Percentiles rank a stretch among this genome's conserved stretches.
phyloP scores from a whole-genome alignment of 1,139 yeast genomes.

The Yamadazyma triangularis region DNA sequence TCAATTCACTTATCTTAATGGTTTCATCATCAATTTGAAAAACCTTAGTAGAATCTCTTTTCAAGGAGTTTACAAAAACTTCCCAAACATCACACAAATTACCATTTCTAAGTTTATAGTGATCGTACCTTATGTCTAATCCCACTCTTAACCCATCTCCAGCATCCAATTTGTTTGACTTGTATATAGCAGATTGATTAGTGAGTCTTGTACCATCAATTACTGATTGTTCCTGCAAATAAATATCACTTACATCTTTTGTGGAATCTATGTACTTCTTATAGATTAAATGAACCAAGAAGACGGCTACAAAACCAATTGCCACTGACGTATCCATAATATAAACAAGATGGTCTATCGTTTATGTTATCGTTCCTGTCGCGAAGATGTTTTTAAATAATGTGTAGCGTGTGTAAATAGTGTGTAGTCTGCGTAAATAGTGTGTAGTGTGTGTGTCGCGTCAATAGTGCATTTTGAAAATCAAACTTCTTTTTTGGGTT shows the following conservation, averaged over 20 bases:
- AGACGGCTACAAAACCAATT: slow-evolving; percentile 16
- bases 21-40: slow-evolving; percentile 15
- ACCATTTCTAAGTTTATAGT: slow-evolving; percentile 64
- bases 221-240: slow-evolving; percentile 56
- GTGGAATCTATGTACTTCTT: slow-evolving; percentile 21
- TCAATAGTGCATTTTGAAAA: too few relatives aligned
- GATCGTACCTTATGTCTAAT: slow-evolving; percentile 53
- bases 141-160: slow-evolving; percentile 64
- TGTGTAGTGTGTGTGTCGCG: too few relatives aligned
- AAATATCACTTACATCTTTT: slow-evolving; percentile 53
- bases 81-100: slow-evolving; percentile 66
- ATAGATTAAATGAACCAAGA: slow-evolving; percentile 18
- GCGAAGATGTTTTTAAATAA: too few relatives aligned
- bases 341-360: background rate
- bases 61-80: slow-evolving; percentile 20
- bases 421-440: too few relatives aligned
- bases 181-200: slow-evolving; percentile 60
- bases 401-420: too few relatives aligned
- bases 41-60: slow-evolving; percentile 10
- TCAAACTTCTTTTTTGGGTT: too few relatives aligned
- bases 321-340: slow-evolving; percentile 8
- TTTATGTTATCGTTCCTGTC: too few relatives aligned
- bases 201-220: slow-evolving; percentile 52
- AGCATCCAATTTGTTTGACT: slow-evolving; percentile 60
- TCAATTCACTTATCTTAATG: slow-evolving; percentile 19